Evolutionary conservation across 306 rosid species (phyloP), one percentile per base, ranked within the genome.

Genomic region (Sicyos edulis): DNA sequence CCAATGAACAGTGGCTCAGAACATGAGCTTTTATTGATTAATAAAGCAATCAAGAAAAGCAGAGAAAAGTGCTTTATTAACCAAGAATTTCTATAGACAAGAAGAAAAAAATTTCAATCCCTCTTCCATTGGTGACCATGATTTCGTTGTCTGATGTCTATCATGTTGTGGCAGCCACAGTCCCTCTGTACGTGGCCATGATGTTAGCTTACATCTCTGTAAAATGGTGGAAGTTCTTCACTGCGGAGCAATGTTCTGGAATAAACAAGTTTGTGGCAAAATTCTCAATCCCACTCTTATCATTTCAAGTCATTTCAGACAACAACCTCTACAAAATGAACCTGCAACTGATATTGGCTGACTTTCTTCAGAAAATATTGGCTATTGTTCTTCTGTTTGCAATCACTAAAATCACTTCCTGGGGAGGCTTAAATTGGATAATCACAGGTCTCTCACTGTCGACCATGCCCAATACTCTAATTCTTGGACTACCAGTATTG

Each of bases 211-310:
- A 84, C 77, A 69, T 86, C 68, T 93, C 96, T 10, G 95, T 93
- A 22, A 88, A 84, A 80, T 91, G 97, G 96, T 91, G 92, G 92
- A 91, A 91, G 79, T 85, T 93, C 51, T 93, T 91, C 85, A 88
- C 95, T 1, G 89, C 95, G 5, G 97, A 93, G 49, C 99, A 93
- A 78, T 93, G 97, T 80, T 79, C 84, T 14, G 99, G 99, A 63
- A 93, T 93, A 68, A 93, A 93, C 82, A 93, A 86, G 79, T 93
- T 93, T 44, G 99, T 93, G 7, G 91, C 99, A 8, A 91, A 91
- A 49, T 90, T 88, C 80, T 93, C 99, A 42, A 83, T 93, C 69
- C 99, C 99, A n/a, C 78, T 93, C 17, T 59, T 93, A 72, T 91
- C 99, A 0, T 93, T 93, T 74, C 95, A 88, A 85, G 86, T 93